Percentiles rank a stretch among this genome's conserved stretches.
These are phyloP conservation scores for Penicillium silybi DNA, from an alignment of 495 filamentous ascomycete genomes.

Conservation along the genomic window DNA sequence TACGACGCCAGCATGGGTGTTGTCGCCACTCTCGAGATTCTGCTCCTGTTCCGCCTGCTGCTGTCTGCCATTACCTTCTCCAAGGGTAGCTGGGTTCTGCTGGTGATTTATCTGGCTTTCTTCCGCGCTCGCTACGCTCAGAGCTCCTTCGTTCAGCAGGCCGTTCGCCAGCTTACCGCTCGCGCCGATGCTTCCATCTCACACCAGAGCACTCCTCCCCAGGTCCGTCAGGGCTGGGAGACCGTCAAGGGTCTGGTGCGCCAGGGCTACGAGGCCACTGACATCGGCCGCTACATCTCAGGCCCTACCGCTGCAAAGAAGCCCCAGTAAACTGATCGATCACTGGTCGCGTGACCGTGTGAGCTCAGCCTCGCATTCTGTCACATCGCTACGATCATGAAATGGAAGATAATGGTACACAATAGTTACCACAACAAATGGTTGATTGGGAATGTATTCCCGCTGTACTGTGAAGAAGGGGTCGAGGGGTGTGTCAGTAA, in stretches of 20 bases:
- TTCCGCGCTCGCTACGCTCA: slow-evolving; percentile 86
- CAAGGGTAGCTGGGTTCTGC: slow-evolving; percentile 83
- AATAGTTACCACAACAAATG: not conserved
- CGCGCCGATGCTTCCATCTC: slow-evolving; percentile 76
- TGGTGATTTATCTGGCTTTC: slow-evolving; percentile 84
- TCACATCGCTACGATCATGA: not conserved
- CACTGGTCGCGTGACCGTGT: not conserved
- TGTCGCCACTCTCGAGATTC: slow-evolving; percentile 70
- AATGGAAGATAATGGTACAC: not conserved
- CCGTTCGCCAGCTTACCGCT: slow-evolving; percentile 66
- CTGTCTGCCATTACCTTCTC: slow-evolving; percentile 77
- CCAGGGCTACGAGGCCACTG: slow-evolving; percentile 75
- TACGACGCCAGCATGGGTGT: slow-evolving; percentile 87
- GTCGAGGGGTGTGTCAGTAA: not conserved
- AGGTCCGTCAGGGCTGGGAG: slow-evolving; percentile 79
- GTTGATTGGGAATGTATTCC: not conserved
- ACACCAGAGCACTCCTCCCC: slow-evolving; percentile 83
- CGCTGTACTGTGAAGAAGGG: not conserved
- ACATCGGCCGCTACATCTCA: slow-evolving; percentile 64
- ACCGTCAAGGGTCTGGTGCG: slow-evolving; percentile 66
- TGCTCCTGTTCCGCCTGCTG: slow-evolving; percentile 78
- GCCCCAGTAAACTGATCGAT: slow-evolving; percentile 42
- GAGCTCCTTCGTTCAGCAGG: slow-evolving; percentile 83
- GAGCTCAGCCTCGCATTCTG: not conserved
- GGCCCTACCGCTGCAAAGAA: slow-evolving; percentile 51